Base-by-base conservation (phyloP, 169 alveolate genomes). In the Eimeria praecox region DNA sequence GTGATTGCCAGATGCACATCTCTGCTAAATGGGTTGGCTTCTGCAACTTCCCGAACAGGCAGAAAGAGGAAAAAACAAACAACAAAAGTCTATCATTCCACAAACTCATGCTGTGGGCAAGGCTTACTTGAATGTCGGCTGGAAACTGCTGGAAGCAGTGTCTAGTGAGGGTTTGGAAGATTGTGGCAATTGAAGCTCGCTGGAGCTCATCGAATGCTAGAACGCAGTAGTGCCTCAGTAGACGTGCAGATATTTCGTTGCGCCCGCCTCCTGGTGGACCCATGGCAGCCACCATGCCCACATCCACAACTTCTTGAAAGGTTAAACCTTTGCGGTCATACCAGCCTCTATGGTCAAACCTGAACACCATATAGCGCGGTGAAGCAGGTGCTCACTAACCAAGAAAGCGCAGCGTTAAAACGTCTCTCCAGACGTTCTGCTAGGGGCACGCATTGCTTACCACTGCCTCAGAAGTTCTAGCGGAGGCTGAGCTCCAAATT, bases 401-500 rank as follows among this genome's bases (percentile, higher is more conserved):
- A 14, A 64, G 69, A 10, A 14, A 5, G n/a, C 3, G 44, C 42
- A 44, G 24, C 16, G 27, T 9, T 44, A 14, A 27, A 1, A 27
- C 40, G 4, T 80, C 62, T 49, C 18, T 27, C 30, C 90, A 44
- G 30, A 18, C 0, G n/a, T 44, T 52, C 40, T 33, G 35, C 69
- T 35, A 35, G 54, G 54, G 22, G 18, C 33, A 38, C 2, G 27
- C 44, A 46, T 14, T 33, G 77, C 99, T 94, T 98, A 94, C 98
- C 99, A 97, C 97, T 98, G 98, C 96, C 99, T 97, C 40, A 99
- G 95, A 62, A 99, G 96, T 97, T 99, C 99, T 85, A 99, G 96
- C 0, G 99, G 99, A 18, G 99, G 99, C 96, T 99, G 98, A 33
- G 99, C 99, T 38, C 99, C 99, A 75, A 98, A 99, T 33, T 97